Percentiles rank a stretch among this genome's conserved stretches.
Evolutionary conservation across 2,329 filamentous ascomycete genomes (phyloP).

Genomic region (Microcyclosporella mali): DNA sequence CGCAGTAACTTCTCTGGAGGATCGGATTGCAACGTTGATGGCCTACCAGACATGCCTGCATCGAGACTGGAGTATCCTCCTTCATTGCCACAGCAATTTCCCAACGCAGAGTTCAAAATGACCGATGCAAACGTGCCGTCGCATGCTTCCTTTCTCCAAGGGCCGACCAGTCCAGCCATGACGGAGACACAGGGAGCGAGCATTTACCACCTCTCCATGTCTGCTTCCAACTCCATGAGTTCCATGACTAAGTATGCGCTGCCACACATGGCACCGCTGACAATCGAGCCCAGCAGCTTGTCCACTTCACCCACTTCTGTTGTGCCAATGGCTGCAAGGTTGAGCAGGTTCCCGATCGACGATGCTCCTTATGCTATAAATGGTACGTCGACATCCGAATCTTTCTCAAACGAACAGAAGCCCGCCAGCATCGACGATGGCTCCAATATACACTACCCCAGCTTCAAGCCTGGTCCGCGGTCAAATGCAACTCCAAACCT

Average conservation of each 20-base stretch:
- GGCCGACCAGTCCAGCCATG: neutral
- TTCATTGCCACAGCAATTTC: conserved; percentile 9
- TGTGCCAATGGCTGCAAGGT: conserved; percentile 6
- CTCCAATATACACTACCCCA: conserved; percentile 13
- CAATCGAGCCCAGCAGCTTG: neutral
- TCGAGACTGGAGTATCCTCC: conserved; percentile 3
- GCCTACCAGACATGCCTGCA: neutral
- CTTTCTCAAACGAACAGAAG: conserved; percentile 14
- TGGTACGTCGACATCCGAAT: conserved; percentile 13
- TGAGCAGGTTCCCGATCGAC: conserved; percentile 15
- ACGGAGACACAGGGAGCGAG: conserved; percentile 32
- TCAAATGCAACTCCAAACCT: conserved; percentile 26
- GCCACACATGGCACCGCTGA: neutral
- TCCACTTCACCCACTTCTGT: conserved; percentile 15
- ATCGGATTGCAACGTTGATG: neutral
- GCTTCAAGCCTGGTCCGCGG: conserved; percentile 16
- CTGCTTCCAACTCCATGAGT: conserved; percentile 11
- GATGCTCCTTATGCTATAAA: conserved; percentile 12
- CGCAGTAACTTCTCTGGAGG: neutral
- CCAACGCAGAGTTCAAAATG: conserved; percentile 11
- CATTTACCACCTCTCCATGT: conserved; percentile 27
- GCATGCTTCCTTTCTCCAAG: conserved; percentile 3
- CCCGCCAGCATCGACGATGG: conserved; percentile 15
- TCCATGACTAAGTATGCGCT: conserved; percentile 4
- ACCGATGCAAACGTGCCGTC: conserved; percentile 13